Base-by-base conservation (phyloP, 1,284 basidiomycete species). In the Salmacisia buchloeana region DNA sequence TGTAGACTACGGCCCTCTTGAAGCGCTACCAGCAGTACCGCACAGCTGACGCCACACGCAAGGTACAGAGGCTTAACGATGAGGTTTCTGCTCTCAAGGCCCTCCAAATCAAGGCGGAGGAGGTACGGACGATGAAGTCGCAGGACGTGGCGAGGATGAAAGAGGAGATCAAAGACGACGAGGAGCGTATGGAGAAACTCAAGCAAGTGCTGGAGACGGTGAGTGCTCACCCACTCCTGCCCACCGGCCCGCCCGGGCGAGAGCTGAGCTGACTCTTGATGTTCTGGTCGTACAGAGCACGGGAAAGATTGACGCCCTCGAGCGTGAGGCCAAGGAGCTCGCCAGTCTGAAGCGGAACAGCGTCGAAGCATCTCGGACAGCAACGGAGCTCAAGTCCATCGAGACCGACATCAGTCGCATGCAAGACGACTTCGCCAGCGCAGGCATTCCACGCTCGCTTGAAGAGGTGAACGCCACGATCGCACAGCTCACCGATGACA, bases 401-500 rank as follows among this genome's bases (percentile, higher is more conserved):
- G 49, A 54, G 25, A 31, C 13, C 49, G 49, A 54, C 3, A 33
- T 54, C 4, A 33, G 12, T 18, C 25, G 29, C 3, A 27, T 54
- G 27, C 49, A 54, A 29, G 49, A 13, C 27, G 49, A 54, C 15
- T 33, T 54, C 29, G 27, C 25, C 27, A 31, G 29, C 27, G 49
- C 49, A 29, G 49, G 49, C 15, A 54, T 33, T 7, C 31, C 49
- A 18, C 49, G 49, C 27, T 54, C 49, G 15, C 18, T 31, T 33
- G 49, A 54, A n/a, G 49, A 54, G 27, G 49, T 54, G 15, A 27
- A 54, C 18, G 49, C 25, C 18, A 33, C 25, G 13, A 54, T 54
- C 49, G 27, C 49, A 15, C 31, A 54, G 49, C 63, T 73, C 1
- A 63, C 73, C 2, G 69, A 72, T 21, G 59, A 66, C 9, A 68